A percentile compares a stretch with the other conserved stretches of the same genome.
Evolutionary conservation across 768 basidiomycete species (phyloP).

Genomic region (Postia placenta): DNA sequence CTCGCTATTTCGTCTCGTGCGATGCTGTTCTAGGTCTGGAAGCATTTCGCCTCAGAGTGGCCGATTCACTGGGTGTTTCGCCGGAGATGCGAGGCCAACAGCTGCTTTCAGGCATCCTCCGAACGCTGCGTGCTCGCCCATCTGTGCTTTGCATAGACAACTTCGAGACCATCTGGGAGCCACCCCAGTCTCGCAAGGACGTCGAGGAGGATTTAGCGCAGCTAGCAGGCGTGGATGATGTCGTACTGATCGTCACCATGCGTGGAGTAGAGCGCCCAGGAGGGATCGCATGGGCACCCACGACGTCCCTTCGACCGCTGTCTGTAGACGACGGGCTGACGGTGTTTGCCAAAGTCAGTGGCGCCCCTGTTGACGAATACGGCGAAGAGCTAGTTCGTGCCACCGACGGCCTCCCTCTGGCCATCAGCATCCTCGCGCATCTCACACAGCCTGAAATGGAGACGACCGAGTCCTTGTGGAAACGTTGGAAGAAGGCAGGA

Average conservation of each 20-base stretch:
- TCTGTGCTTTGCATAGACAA: neutral
- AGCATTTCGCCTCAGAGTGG: neutral
- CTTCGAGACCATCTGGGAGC: neutral
- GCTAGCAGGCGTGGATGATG: neutral
- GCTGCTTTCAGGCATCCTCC: neutral
- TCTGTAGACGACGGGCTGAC: neutral
- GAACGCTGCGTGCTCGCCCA: neutral
- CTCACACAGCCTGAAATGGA: neutral
- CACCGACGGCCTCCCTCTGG: neutral
- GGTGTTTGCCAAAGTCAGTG: neutral
- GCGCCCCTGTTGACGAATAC: neutral
- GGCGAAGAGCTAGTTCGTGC: neutral
- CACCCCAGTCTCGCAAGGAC: neutral
- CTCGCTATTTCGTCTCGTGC: neutral
- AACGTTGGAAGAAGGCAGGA: neutral
- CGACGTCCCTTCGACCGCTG: neutral
- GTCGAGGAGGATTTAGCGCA: neutral
- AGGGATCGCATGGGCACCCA: neutral
- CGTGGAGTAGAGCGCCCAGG: neutral
- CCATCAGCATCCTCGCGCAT: neutral
- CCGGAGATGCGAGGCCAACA: neutral
- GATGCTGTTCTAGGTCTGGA: neutral
- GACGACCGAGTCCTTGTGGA: neutral
- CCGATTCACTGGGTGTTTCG: neutral
- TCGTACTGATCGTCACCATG: neutral